phyloP scores from a whole-genome alignment of 768 basidiomycete species.

The Tubosaeta sp. region DNA sequence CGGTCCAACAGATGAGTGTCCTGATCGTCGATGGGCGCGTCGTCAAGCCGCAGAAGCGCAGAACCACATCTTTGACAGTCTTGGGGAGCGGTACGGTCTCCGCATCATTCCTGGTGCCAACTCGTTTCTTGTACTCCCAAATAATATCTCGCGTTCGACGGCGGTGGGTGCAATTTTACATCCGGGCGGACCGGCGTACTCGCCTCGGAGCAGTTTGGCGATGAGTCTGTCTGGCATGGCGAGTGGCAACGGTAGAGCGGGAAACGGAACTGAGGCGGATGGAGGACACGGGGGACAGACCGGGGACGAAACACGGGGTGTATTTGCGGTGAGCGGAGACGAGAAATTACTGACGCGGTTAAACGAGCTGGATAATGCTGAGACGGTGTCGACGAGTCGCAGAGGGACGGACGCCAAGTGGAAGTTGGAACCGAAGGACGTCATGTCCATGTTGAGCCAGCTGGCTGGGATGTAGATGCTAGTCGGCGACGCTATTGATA shows the following conservation, averaged over 20 bases:
- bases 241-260: conserved; percentile 5
- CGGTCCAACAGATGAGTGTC: conserved; percentile 39
- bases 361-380: conserved; percentile 68
- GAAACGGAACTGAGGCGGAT: neutral
- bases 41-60: conserved; percentile 88
- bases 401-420: conserved; percentile 81
- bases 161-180: conserved; percentile 78
- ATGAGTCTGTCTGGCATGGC: conserved; percentile 34
- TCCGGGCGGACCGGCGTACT: conserved; percentile 49
- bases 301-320: conserved; percentile 48
- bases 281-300: conserved; percentile 24
- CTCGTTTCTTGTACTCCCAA: conserved; percentile 78
- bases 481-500: too few relatives aligned
- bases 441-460: conserved; percentile 29
- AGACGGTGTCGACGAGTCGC: conserved; percentile 67
- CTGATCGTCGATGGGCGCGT: conserved; percentile 76
- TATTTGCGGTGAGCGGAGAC: conserved; percentile 67
- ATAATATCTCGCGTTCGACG: conserved; percentile 78
- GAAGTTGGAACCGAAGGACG: conserved; percentile 42
- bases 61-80: conserved; percentile 87
- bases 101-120: conserved; percentile 80
- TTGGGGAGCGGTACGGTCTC: conserved; percentile 78
- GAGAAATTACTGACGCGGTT: conserved; percentile 73
- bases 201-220: conserved; percentile 28
- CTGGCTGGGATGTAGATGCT: conserved; percentile 5